Evolutionary conservation across 2,329 filamentous ascomycete genomes (phyloP).

Genomic region (Scedosporium aurantiacum): DNA sequence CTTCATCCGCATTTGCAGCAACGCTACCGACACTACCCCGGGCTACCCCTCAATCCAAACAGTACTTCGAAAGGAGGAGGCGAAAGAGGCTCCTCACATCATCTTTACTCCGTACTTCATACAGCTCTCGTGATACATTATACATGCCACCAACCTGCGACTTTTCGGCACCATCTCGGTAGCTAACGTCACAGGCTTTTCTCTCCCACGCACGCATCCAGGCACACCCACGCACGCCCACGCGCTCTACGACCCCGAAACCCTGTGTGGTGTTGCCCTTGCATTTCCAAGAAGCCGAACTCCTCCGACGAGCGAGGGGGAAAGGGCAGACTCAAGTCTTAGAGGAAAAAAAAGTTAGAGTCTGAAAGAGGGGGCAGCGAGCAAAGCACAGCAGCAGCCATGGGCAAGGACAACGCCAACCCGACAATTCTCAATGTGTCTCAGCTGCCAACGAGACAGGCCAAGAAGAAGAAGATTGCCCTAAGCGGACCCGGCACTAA

Average conservation of each 20-base stretch:
- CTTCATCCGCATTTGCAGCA: not conserved
- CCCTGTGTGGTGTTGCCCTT: not conserved
- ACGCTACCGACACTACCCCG: not conserved
- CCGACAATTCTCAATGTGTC: conserved; percentile 82
- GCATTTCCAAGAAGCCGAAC: not conserved
- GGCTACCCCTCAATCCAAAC: not conserved
- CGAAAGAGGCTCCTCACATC: not conserved
- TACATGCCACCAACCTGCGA: not conserved
- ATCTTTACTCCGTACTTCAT: not conserved
- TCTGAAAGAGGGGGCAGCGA: not conserved
- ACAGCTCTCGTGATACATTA: not conserved
- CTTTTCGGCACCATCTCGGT: conserved; percentile 1
- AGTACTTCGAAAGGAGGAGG: no score
- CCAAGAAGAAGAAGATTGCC: conserved; percentile 29
- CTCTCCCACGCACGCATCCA: not conserved
- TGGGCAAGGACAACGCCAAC: conserved; percentile 66
- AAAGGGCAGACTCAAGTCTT: not conserved
- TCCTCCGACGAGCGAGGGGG: not conserved
- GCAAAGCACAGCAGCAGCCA: conserved; percentile 11
- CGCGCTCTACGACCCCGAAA: not conserved
- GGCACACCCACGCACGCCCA: not conserved
- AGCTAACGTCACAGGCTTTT: not conserved
- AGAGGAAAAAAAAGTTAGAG: not conserved
- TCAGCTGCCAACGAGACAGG: conserved; percentile 71
- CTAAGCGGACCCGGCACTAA: conserved; percentile 35